Base-by-base conservation (phyloP, 169 alveolate genomes). In the Plasmodium gallinaceum region DNA sequence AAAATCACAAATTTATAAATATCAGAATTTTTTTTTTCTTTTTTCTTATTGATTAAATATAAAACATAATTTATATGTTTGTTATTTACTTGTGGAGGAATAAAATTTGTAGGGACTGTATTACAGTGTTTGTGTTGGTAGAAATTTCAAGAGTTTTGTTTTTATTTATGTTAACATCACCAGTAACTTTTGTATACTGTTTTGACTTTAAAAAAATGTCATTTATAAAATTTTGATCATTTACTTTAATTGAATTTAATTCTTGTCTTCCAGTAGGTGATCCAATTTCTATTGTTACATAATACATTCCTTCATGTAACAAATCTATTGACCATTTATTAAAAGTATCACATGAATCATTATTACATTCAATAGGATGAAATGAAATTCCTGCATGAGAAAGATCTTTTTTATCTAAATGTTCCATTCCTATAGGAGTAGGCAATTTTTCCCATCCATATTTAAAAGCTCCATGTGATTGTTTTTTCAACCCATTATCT, bases 261-360 rank as follows among this genome's bases (percentile, higher is more conserved):
- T 86, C 87, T 71, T 86, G 92, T 43, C 54, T 86, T 20, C 92
- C 92, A n/a, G 58, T 43, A 6, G 92, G 92, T 9, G 92, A 86
- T n/a, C 92, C 92, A 22, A 86, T 86, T 71, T 86, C 92, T 46
- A 86, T 48, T 32, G 92, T 39, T 37, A 86, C 52, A 45, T 57
- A 86, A 64, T 86, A 86, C 22, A 75, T 58, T 32, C 92, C 92
- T 32, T 54, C 61, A 52, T 86, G 92, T 24, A 58, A 43, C 32
- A 86, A 72, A 39, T 86, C 92, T 37, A 86, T 86, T n/a, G 92
- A 86, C 92, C 92, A 86, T 20, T 69, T 86, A 71, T 86, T 86
- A 46, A 69, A 70, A 10, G 87, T 66, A 71, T 86, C 87, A 86
- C 92, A 86, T 45, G 20, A 12, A 22, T 80, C 48, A 14, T 45